Percentiles rank a stretch among this genome's conserved stretches.
These are phyloP conservation scores for Hydnum rufescens DNA, from an alignment of 768 basidiomycete species.

Conservation along the genomic window DNA sequence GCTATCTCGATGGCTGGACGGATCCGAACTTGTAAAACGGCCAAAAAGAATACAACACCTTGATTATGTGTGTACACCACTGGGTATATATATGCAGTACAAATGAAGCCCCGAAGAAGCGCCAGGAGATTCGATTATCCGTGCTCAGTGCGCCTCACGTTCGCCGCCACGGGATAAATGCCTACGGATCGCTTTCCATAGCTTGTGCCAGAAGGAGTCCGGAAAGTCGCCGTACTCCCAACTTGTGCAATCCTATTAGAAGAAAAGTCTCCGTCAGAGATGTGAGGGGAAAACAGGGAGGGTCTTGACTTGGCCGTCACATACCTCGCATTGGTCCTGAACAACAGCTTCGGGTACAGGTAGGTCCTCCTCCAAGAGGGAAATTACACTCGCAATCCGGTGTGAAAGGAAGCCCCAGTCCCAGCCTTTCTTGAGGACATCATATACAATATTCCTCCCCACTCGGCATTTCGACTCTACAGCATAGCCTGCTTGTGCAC, in stretches of 20 bases:
- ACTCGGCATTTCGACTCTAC: slow-evolving; percentile 72
- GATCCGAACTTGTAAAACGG: no score
- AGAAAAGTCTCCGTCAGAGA: not conserved
- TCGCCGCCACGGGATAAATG: no score
- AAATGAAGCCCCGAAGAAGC: no score
- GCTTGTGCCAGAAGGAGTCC: no score
- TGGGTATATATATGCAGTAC: no score
- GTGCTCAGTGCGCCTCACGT: no score
- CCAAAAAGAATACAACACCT: no score
- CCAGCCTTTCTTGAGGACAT: slow-evolving; percentile 37
- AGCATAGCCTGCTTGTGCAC: slow-evolving; percentile 72
- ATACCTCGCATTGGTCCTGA: slow-evolving; percentile 45
- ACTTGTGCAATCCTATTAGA: slow-evolving; percentile 1
- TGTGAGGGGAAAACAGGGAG: not conserved
- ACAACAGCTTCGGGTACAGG: slow-evolving; percentile 28
- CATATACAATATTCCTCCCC: slow-evolving; percentile 64
- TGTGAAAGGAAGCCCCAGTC: slow-evolving; percentile 56
- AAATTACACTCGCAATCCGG: slow-evolving; percentile 53
- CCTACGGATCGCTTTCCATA: no score
- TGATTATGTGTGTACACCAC: no score
- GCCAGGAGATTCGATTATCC: no score
- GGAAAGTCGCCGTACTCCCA: slow-evolving; percentile 5
- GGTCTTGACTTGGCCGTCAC: not conserved
- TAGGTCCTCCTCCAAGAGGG: slow-evolving; percentile 37
- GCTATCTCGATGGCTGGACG: no score